These are phyloP conservation scores for Aureobasidium uvarum DNA, from an alignment of 2,329 filamentous ascomycete genomes.

Conservation along the genomic window DNA sequence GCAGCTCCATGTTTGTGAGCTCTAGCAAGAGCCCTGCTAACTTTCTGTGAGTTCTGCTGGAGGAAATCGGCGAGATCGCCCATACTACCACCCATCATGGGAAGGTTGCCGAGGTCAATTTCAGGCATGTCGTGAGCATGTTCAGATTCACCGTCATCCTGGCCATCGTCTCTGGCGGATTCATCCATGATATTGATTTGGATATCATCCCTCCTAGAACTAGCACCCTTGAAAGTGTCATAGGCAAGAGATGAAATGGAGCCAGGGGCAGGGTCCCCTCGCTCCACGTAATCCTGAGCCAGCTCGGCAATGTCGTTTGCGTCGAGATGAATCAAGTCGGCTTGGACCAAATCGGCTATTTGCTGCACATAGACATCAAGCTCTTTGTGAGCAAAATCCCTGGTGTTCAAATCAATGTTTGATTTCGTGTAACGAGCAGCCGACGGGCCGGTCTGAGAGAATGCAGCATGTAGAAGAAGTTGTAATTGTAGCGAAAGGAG, in stretches of 20 bases:
- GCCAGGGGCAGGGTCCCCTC: conserved; percentile 48
- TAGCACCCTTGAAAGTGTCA: conserved; percentile 50
- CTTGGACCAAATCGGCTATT: conserved; percentile 59
- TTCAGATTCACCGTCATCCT: conserved; percentile 14
- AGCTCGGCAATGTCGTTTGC: conserved; percentile 69
- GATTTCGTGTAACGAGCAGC: conserved; percentile 45
- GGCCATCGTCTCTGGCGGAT: conserved; percentile 2
- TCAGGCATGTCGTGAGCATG: conserved; percentile 1
- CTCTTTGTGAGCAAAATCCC: conserved; percentile 51
- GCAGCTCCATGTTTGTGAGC: background rate
- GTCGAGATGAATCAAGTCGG: conserved; percentile 67
- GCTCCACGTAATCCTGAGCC: conserved; percentile 67
- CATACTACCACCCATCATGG: background rate
- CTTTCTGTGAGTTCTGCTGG: background rate
- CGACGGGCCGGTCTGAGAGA: conserved; percentile 21
- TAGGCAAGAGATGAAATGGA: conserved; percentile 51
- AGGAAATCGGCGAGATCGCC: background rate
- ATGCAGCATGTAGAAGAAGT: conserved; percentile 26
- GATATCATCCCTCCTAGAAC: background rate
- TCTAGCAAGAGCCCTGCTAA: background rate
- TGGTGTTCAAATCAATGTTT: conserved; percentile 60
- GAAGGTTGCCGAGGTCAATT: background rate
- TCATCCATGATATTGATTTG: conserved; percentile 11
- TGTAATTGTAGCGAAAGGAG: conserved; percentile 46
- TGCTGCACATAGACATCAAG: conserved; percentile 63